Base-by-base conservation (phyloP, 2,329 filamentous ascomycete genomes). In the Tolypocladium tundrense region DNA sequence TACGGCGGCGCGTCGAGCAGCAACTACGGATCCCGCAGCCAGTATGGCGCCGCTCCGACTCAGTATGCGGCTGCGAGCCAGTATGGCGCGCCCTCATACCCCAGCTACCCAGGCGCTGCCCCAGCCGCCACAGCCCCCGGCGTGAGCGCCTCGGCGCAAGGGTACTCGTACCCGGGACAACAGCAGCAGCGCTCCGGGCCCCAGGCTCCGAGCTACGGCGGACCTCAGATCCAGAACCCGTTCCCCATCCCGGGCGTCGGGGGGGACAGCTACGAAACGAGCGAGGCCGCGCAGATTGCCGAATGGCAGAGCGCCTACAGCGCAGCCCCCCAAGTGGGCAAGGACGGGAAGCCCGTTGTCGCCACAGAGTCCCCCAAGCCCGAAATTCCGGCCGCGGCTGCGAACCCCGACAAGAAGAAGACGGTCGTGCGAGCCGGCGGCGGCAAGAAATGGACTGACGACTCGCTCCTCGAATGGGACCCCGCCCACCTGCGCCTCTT, bases 291-390 rank as follows among this genome's bases (percentile, higher is more conserved):
- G 37, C 90, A 95, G 72, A 92, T 97, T 61, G 91, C 92, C 54
- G 90, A 96, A 72, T 97, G 93, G 91, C 91, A 96, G 73, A 93
- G 88, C 72, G 90, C 91, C 33, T 96, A 96, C 72, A 83, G 85
- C 50, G 65, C 70, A 19, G 63, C 68, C 24, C 66, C 71, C 13
- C 65, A 68, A 37, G 61, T 64, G n/a, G 68, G 68, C 56, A 67
- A 65, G 62, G 55, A 71, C 68, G 58, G 77, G 58, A 70, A 69
- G 31, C 61, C 66, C 35, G 56, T 67, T 51, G 57, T 67, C 10
- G 56, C 65, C 41, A 62, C 61, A 40, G 66, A 68, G 9, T 65
- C 67, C 57, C 63, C 71, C 59, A 68, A 68, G 43, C 57, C 65
- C 41, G 63, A 69, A 57, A 70, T 75, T 1, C 76, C 77, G 4